phyloP scores from a whole-genome alignment of 2,329 filamentous ascomycete species.

The Zelopaecilomyces penicillatus region DNA sequence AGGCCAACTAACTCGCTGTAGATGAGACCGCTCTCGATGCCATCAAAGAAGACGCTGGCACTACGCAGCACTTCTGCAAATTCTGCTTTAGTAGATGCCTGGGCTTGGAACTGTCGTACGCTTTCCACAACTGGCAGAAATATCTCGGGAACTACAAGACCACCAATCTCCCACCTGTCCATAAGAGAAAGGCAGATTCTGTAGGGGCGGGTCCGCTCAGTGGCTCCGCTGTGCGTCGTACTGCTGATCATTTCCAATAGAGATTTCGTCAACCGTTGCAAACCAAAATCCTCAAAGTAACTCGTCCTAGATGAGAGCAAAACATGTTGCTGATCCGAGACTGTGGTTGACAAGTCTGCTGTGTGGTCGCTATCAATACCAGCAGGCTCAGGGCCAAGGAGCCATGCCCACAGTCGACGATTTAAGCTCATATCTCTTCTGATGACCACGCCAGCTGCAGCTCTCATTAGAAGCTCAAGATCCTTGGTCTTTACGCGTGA shows the following conservation, averaged over 20 bases:
- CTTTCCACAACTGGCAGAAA: conserved; percentile 81
- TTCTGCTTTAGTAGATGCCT: conserved; percentile 56
- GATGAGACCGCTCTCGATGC: conserved; percentile 88
- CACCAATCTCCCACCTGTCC: conserved; percentile 97
- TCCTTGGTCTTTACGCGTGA: conserved; percentile 64
- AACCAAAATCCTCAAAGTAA: conserved; percentile 77
- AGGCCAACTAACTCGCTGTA: conserved; percentile 74
- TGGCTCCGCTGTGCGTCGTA: conserved; percentile 20
- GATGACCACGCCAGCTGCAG: conserved; percentile 79
- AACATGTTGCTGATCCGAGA: conserved; percentile 33
- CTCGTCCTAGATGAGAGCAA: conserved; percentile 54
- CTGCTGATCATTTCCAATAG: conserved; percentile 66
- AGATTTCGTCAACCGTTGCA: conserved; percentile 64
- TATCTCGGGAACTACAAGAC: conserved; percentile 76
- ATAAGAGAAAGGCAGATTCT: conserved; percentile 90
- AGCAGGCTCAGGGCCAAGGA: conserved; percentile 68
- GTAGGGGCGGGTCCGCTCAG: conserved; percentile 74
- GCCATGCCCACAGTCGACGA: conserved; percentile 89
- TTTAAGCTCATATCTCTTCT: conserved; percentile 96
- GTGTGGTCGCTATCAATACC: conserved; percentile 39
- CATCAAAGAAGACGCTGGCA: conserved; percentile 93
- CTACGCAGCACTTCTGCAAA: conserved; percentile 85
- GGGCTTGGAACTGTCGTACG: conserved; percentile 63
- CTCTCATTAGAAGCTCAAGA: conserved; percentile 70
- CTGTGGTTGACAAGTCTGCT: conserved; percentile 35